Base-by-base conservation (phyloP, 1,284 basidiomycete species). In the Apiotrichum gamsii region DNA sequence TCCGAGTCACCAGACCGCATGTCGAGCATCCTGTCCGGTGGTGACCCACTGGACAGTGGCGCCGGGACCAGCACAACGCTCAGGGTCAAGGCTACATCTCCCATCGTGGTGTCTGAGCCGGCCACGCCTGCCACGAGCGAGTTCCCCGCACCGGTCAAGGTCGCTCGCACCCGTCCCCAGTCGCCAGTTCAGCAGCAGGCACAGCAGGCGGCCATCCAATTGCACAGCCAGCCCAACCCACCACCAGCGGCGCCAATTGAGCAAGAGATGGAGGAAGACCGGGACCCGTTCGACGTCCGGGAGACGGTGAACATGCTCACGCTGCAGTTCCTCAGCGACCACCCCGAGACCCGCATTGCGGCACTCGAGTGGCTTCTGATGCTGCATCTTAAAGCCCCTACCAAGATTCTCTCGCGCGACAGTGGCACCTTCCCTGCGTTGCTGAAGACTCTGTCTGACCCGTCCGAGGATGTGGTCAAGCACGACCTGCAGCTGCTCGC, bases 331-430 rank as follows among this genome's bases (percentile, higher is more conserved):
- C 69, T 96, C 67, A 93, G 90, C 70, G 91, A 97, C 70, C 90
- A 90, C 65, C 94, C 95, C 62, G 90, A 96, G 66, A 97, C 95
- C 1, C 77, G 94, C 34, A 88, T 98, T 6, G 89, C 90, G 20
- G 91, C 94, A 4, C 75, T 99, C 57, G 91, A 95, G 73, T 99
- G 95, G 95, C 76, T 99, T 25, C 83, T 96, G 42, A 99, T 99
- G 95, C 75, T 99, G 44, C 95, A 99, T 72, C 86, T 91, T 65
- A 97, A 97, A 67, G 89, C 90, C 16, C 95, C 95, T 0, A 87
- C 85, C 71, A 95, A 94, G 88, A 94, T 96, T 52, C 75, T 97
- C 43, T 87, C 90, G 0, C 87, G 95, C 81, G 90, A 97, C 64
- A 93, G 97, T 60, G 90, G 90, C 9, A 97, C 93, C 2, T 97